A percentile compares a stretch with the other conserved stretches of the same genome.
phyloP scores from a whole-genome alignment of 306 rosid genomes.

The Psophocarpus tetragonolobus region DNA sequence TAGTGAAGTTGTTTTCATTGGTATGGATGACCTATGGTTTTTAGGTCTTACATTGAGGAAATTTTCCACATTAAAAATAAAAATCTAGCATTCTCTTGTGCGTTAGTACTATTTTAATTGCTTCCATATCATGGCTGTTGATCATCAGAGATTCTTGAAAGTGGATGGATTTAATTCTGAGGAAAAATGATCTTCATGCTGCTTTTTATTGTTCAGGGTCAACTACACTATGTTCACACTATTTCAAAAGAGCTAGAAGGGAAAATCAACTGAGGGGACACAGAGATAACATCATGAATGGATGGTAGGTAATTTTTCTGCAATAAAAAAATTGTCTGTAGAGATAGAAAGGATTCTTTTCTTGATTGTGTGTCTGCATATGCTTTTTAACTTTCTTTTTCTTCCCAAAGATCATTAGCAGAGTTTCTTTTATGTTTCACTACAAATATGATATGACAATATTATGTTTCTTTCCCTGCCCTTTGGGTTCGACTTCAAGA shows the following conservation, averaged over 20 bases:
- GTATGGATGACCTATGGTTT: neutral
- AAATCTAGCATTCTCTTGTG: neutral
- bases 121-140: neutral
- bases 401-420: neutral
- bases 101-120: neutral
- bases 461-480: neutral
- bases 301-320: slow-evolving; percentile 8
- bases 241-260: neutral
- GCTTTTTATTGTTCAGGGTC: neutral
- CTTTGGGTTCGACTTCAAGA: slow-evolving; percentile 1
- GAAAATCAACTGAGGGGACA: slow-evolving; percentile 3
- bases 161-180: neutral
- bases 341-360: slow-evolving; percentile 9
- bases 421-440: slow-evolving; percentile 22
- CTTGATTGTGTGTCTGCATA: neutral
- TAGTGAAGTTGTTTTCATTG: neutral
- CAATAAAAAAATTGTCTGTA: slow-evolving; percentile 1
- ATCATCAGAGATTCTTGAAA: neutral
- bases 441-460: neutral
- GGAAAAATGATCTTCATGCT: neutral
- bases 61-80: neutral
- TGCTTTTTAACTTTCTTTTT: neutral
- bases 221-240: slow-evolving; percentile 15
- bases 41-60: neutral
- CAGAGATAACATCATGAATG: slow-evolving; percentile 2